phyloP scores from a whole-genome alignment of 352 stramenopile species.

The Nothophytophthora sp. region DNA sequence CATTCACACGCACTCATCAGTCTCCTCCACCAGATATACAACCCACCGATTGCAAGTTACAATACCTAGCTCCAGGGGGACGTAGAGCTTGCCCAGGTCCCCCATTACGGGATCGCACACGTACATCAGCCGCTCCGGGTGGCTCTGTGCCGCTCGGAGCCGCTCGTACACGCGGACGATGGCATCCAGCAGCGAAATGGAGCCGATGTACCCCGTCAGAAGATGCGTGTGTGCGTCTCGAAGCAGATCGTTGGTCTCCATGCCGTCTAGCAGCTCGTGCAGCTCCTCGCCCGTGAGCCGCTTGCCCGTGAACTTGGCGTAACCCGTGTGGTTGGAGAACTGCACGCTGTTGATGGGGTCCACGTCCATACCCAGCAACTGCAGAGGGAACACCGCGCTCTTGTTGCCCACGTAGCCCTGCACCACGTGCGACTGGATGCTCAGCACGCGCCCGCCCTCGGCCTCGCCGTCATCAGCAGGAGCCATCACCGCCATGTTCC shows the following conservation, averaged over 20 bases:
- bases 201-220: slow-evolving; percentile 85
- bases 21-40: neutral
- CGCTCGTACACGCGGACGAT: slow-evolving; percentile 71
- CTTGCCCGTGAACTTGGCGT: slow-evolving; percentile 72
- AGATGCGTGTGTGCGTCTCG: slow-evolving; percentile 75
- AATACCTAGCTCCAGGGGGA: slow-evolving; percentile 73
- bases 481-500: slow-evolving; percentile 17
- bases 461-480: no score
- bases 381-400: slow-evolving; percentile 83
- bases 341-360: slow-evolving; percentile 90
- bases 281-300: slow-evolving; percentile 74
- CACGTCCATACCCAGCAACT: slow-evolving; percentile 84
- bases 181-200: slow-evolving; percentile 61
- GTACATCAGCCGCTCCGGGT: slow-evolving; percentile 60
- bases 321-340: slow-evolving; percentile 89
- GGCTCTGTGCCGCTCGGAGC: slow-evolving; percentile 47
- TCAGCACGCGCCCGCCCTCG: slow-evolving; percentile 67
- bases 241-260: slow-evolving; percentile 72
- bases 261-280: slow-evolving; percentile 76
- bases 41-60: neutral
- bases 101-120: slow-evolving; percentile 87
- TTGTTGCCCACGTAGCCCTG: slow-evolving; percentile 90
- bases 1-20: neutral
- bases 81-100: slow-evolving; percentile 82
- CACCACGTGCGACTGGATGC: slow-evolving; percentile 89